Evolutionary conservation across 176 grass and related monocot genomes (phyloP), one percentile per base, ranked within the genome.

Genomic region (Aechmea fasciata): DNA sequence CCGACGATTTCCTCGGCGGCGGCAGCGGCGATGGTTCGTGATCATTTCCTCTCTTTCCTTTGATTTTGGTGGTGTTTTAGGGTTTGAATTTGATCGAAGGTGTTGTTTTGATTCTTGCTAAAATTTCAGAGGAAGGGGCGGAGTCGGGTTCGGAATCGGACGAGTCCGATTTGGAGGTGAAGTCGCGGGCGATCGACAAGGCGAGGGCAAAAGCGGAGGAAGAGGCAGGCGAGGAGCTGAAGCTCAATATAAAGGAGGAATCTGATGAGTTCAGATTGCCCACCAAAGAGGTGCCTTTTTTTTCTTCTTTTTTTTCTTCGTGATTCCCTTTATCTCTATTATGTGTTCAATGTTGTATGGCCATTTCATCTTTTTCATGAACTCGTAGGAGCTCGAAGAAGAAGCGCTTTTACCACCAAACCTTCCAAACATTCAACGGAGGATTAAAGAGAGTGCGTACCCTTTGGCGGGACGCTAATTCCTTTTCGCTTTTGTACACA

Each of bases 241-340:
- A 67, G 77, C 75, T 78, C 69, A 99, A 93, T 67, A 88, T 99
- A 67, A 88, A 64, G 75, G 83, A 74, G 67, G 95, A 99, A 66
- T 87, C 72, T 73, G 90, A 99, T 71, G 90, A 94, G 41, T 99
- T 99, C 74, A 89, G 67, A 65, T 80, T 99, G 75, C 95, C 95
- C 28, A 99, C 80, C 0, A 48, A 77, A 48, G 95, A 94, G 95
- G 95, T 99, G 75, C 57, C 28, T 49, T 25, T 72, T 53, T 52
- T 14, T 1, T 77, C 61, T 72, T 69, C n/a, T n/a, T 2, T 11
- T 50, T 25, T 52, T 50, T 3, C 64, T 11, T 77, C 17, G 25
- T 25, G 20, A 7, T 50, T 3, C 13, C 59, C 55, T 19, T 49
- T 66, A 4, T 19, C 23, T 73, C 2, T 48, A 64, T 11, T 11